Conservation (phyloP, 2,329 filamentous ascomycete genomes). For the Chrysoporthe deuterocubensis region DNA sequence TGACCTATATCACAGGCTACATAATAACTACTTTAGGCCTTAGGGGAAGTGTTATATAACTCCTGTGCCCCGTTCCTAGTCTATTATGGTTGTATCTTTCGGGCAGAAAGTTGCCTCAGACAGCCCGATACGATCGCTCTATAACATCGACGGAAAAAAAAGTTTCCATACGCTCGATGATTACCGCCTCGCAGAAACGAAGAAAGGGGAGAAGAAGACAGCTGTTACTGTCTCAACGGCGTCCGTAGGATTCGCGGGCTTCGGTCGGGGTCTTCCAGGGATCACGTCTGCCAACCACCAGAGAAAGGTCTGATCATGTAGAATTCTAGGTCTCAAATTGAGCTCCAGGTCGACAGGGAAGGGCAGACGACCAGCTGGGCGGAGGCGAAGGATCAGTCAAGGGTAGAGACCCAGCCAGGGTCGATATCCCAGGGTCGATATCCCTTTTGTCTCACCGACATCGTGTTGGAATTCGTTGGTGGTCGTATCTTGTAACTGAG, state of each 20-base stretch:
- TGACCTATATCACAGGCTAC: too few species aligned
- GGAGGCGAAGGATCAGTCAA: neutral
- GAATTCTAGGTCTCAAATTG: neutral
- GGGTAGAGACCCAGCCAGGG: neutral
- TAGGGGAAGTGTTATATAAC: too few species aligned
- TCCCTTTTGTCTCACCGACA: conserved; percentile 3
- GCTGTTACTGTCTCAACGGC: neutral
- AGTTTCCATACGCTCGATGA: neutral
- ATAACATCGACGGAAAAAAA: neutral
- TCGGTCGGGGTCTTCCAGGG: neutral
- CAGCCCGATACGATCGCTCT: neutral
- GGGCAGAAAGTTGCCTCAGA: neutral
- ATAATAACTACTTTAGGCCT: too few species aligned
- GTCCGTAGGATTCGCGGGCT: neutral
- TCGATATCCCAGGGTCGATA: neutral
- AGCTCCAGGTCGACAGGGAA: too few species aligned
- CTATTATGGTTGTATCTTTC: too few species aligned
- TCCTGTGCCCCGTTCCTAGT: too few species aligned
- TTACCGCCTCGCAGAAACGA: too few species aligned
- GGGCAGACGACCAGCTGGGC: neutral
- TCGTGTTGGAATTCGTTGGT: conserved; percentile 1
- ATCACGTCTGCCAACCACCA: neutral
- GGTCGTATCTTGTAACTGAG: neutral
- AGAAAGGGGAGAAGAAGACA: neutral
- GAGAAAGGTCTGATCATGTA: neutral